Base-by-base conservation (phyloP, 2,329 filamentous ascomycete species). In the Phoma sp. region DNA sequence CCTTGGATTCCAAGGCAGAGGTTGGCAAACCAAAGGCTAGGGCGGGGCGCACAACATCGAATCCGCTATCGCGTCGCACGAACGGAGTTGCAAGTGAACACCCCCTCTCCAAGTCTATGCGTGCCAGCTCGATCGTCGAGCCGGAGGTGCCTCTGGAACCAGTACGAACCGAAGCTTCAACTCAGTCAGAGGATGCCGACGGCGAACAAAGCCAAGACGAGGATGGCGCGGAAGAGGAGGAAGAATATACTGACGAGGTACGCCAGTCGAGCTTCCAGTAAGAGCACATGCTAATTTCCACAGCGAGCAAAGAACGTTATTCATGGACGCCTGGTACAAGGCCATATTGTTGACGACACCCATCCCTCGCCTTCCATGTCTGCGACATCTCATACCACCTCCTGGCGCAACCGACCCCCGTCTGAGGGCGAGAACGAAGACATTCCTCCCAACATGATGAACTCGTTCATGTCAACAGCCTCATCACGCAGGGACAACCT, bases 281-380 rank as follows among this genome's bases (percentile, higher is more conserved):
- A 10, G 32, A 4, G 3, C 8, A 1, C 6, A 7, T 39, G 30
- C 40, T 71, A 60, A 70, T 45, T 40, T 52, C 14, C 10, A 30
- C 48, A 79, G 74, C 88, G 90, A 53, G 91, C 91, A 14, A 85
- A 88, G 36, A 93, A 98, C 71, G 93, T 99, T 42, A 96, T 93
- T 37, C 93, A 93, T 54, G 93, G 91, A 8, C 88, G 95, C 47
- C 82, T 99, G 38, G 86, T 98, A 7, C 92, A 97, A 65, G 95
- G 95, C 11, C 95, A 98, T 71, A 89, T 99, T 62, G 95, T 99
- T 9, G 91, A 96, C 59, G 95, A 97, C 71, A 89, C 96, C 71
- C 93, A 92, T 68, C 89, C 89, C 2, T 96, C 92, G 1, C 89
- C 91, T 13, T 81, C 83, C 41, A 81, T 85, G 58, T 93, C 82